Evolutionary conservation across 208 protist genomes (phyloP).

Genomic region (Trypanosoma cruzi): DNA sequence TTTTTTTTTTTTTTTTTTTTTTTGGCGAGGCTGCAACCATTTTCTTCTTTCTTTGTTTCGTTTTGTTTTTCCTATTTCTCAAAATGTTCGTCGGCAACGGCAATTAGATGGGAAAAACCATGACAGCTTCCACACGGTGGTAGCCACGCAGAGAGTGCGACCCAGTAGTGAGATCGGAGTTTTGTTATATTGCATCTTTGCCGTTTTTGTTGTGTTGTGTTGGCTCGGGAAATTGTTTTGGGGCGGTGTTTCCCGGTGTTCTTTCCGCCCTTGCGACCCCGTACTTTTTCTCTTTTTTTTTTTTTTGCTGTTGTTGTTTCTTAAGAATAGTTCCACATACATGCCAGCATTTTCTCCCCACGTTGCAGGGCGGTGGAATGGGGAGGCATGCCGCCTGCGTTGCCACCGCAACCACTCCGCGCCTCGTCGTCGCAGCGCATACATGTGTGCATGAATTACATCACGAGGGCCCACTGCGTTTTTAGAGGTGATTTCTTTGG

Average conservation of each 20-base stretch:
- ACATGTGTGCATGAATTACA: not conserved
- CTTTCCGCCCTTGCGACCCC: not conserved
- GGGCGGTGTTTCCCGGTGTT: not conserved
- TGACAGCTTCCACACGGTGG: not conserved
- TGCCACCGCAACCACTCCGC: not conserved
- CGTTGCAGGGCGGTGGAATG: too few relatives aligned
- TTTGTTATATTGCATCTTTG: slow-evolving; percentile 6
- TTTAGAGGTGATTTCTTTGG: not conserved
- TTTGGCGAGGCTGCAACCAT: too few relatives aligned
- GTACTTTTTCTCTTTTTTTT: too few relatives aligned
- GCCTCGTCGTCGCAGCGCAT: not conserved
- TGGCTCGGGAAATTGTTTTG: not conserved
- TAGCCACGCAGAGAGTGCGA: not conserved
- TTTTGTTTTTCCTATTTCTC: not conserved
- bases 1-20: slow-evolving; percentile 19
- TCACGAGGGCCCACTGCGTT: not conserved
- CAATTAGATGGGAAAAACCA: not conserved
- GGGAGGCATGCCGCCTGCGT: not conserved
- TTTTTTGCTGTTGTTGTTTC: slow-evolving; percentile 1
- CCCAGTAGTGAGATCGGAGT: not conserved
- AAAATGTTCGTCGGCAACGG: not conserved
- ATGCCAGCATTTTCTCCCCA: not conserved
- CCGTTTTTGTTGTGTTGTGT: slow-evolving; percentile 6
- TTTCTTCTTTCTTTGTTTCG: not conserved
- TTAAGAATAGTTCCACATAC: not conserved